Evolutionary conservation across 371 early-diverging fungal genomes (phyloP), one percentile per base, ranked within the genome.

Genomic region (Parasitella parasitica): DNA sequence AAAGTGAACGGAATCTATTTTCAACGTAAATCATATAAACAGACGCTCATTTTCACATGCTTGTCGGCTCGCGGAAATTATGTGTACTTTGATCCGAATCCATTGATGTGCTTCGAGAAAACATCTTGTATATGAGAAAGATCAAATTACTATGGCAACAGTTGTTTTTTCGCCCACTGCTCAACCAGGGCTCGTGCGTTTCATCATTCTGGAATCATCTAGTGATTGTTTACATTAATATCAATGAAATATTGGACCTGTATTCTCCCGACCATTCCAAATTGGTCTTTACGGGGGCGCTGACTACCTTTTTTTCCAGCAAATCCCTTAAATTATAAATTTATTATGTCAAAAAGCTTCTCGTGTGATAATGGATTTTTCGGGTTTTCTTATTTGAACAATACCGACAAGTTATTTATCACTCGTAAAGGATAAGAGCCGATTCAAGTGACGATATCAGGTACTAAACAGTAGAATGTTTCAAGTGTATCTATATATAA

Each of bases 341-440:
- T 28, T 46, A 46, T 22, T 46, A 46, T 46, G 46, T 46, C 24
- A 24, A 46, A 46, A n/a, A 46, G 8, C 24, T 46, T 11, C 24
- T 24, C 11, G 6, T 32, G 32, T 32, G 32, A 46, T 24, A 20
- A 46, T 24, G 24, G 46, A 46, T 12, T 22, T 5, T 12, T 46
- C 46, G 46, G 46, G 3, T 46, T 24, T 46, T 20, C 46, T 46
- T 46, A 13, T 46, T 46, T 46, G 22, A 24, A 24, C 24, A 13
- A 13, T 22, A 24, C 46, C 46, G 24, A 12, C 24, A 46, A 24
- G 20, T 46, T 46, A 24, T 46, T 46, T 46, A 46, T 12, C 30
- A 15, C 16, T 50, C 30, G 50, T 50, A 50, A 50, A 50, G 50
- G 50, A 30, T 30, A 50, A 50, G 50, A 50, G 50, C 50, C 50